A percentile compares a stretch with the other conserved stretches of the same genome.
These are phyloP conservation scores for Backusella tarrabulga DNA, from an alignment of 192 early-diverging fungal genomes.

Conservation along the genomic window DNA sequence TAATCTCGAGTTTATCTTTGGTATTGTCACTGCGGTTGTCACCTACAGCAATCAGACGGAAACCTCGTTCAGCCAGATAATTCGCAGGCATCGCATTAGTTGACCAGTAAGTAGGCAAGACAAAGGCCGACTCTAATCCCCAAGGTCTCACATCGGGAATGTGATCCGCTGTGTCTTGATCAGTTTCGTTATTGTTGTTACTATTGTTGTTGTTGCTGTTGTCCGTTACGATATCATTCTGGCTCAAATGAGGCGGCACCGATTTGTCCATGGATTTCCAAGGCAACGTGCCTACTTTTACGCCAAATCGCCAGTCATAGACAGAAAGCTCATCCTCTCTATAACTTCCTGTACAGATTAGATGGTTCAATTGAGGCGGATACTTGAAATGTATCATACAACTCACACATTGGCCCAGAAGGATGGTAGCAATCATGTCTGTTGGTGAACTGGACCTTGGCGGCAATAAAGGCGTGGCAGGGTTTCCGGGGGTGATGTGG, in stretches of 20 bases:
- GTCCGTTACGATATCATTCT: neutral
- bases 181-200: neutral
- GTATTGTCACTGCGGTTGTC: constrained; percentile 23
- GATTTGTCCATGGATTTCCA: constrained; percentile 5
- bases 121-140: constrained; percentile 28
- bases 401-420: constrained; percentile 12
- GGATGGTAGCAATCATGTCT: constrained; percentile 9
- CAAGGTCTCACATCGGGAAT: constrained; percentile 14
- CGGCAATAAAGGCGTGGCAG: neutral
- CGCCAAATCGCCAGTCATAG: constrained; percentile 36
- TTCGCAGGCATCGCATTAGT: neutral
- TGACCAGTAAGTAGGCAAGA: constrained; percentile 11
- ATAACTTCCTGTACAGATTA: constrained; percentile 27
- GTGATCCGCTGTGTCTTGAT: neutral
- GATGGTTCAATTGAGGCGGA: constrained; percentile 25
- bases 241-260: neutral
- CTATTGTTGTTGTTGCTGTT: neutral
- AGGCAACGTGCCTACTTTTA: constrained; percentile 29
- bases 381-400: constrained; percentile 31
- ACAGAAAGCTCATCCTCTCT: constrained; percentile 27
- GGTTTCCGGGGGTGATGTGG: constrained; percentile 1
- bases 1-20: constrained; percentile 25
- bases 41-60: constrained; percentile 26
- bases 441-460: neutral
- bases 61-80: constrained; percentile 16